Base-by-base conservation (phyloP, 768 basidiomycete species). In the Dacryopinax primogenitus region DNA sequence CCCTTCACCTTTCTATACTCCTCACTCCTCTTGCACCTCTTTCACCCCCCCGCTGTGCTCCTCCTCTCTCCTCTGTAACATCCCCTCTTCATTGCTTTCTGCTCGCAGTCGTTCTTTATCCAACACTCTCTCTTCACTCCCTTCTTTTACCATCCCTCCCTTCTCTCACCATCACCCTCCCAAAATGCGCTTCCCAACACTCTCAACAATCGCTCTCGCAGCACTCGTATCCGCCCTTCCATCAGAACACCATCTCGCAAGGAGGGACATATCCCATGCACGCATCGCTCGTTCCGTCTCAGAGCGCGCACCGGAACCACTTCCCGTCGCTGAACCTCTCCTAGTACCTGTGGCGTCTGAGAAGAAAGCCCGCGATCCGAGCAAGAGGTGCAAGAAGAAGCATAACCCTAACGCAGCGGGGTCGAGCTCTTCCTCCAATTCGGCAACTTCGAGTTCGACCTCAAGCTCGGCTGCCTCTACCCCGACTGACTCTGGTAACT, bases 331-430 rank as follows among this genome's bases (percentile, higher is more conserved):
- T 30, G 30, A 58, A 15, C 51, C 51, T 30, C 4, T 18, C 4
- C 51, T 30, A 4, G 13, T 18, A 4, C 13, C 51, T 30, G 26
- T 21, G 4, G 51, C 23, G 51, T 23, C 12, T 23, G 51, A 58
- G 26, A 32, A 58, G 51, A 58, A 58, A 18, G 2, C 32, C 13
- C 51, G 51, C 51, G 51, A 58, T 30, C 51, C 32, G 13, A 28
- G 13, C 51, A 58, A 58, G 26, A 11, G 51, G 13, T 58, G 51
- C 51, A 58, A 30, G 13, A 58, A 58, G 51, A 58, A 58, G 51
- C 23, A 13, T n/a, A 3, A 15, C 30, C 6, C 13, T 21, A 30
- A 15, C 26, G 13, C 51, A 32, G 26, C 26, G 32, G 51, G 51
- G 51, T 30, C 4, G n/a, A n/a, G 26, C 26, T 13, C 11, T 21